phyloP scores from a whole-genome alignment of 2,329 filamentous ascomycete species.

The Cladophialophora chaetospira region DNA sequence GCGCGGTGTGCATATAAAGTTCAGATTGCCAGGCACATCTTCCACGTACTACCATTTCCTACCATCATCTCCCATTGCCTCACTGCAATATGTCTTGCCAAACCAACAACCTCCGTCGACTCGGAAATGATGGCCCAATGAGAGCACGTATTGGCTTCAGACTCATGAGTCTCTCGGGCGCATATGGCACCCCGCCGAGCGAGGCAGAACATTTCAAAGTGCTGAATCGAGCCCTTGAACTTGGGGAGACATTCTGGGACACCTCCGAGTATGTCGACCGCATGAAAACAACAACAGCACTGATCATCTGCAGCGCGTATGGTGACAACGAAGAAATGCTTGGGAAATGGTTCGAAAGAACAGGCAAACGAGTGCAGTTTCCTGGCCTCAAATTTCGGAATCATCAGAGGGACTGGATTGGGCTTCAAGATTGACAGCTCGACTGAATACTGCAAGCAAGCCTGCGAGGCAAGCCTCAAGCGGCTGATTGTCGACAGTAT shows the following conservation, averaged over 20 bases:
- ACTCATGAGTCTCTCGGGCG: conserved; percentile 34
- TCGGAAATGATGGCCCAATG: conserved; percentile 35
- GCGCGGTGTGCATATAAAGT: too few species aligned
- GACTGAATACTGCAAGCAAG: conserved; percentile 40
- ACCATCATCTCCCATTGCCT: too few species aligned
- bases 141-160: conserved; percentile 34
- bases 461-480: conserved; percentile 41
- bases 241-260: background rate
- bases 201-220: conserved; percentile 49
- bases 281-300: background rate
- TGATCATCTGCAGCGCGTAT: conserved; percentile 11
- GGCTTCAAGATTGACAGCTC: conserved; percentile 39
- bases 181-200: conserved; percentile 36
- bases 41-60: too few species aligned
- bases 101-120: too few species aligned
- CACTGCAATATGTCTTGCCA: too few species aligned
- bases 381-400: conserved; percentile 44
- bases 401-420: conserved; percentile 22
- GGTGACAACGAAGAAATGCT: conserved; percentile 20
- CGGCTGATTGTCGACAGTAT: conserved; percentile 42
- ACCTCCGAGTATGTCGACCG: background rate
- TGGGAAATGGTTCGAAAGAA: conserved; percentile 44
- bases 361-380: conserved; percentile 45
- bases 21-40: too few species aligned
- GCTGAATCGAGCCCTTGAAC: conserved; percentile 43